These are phyloP conservation scores for Suillus variegatus DNA, from an alignment of 768 basidiomycete genomes.

Conservation along the genomic window DNA sequence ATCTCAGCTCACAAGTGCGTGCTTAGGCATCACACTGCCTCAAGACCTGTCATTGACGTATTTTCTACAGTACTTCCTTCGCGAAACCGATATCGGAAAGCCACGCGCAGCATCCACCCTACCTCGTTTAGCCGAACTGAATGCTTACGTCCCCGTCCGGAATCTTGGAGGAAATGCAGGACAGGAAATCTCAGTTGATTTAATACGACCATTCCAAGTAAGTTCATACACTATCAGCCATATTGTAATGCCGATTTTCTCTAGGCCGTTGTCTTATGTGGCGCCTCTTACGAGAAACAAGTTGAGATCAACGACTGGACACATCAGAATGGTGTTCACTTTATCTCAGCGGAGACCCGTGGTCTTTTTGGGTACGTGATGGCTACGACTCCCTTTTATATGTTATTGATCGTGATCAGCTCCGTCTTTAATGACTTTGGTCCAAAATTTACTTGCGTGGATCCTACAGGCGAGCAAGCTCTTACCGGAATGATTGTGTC, in stretches of 20 bases:
- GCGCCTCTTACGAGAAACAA: constrained; percentile 75
- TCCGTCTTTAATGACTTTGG: constrained; percentile 98
- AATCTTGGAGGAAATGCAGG: constrained; percentile 79
- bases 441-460: constrained; percentile 90
- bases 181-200: constrained; percentile 75
- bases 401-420: constrained; percentile 40
- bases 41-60: constrained; percentile 10
- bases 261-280: constrained; percentile 89
- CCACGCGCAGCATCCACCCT: constrained; percentile 83
- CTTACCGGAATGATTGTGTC: constrained; percentile 95
- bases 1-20: constrained; percentile 88
- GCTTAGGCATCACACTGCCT: constrained; percentile 9
- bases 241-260: background rate
- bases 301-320: constrained; percentile 97
- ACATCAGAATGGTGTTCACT: constrained; percentile 83
- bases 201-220: constrained; percentile 89
- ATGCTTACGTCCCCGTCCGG: constrained; percentile 93
- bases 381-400: background rate
- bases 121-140: constrained; percentile 90
- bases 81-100: constrained; percentile 84
- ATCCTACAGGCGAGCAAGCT: constrained; percentile 97
- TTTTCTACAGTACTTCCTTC: constrained; percentile 82
- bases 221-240: constrained; percentile 17
- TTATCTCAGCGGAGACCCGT: constrained; percentile 87
- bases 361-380: constrained; percentile 87